Percentiles rank a stretch among this genome's conserved stretches.
These are phyloP conservation scores for Albugo laibachii DNA, from an alignment of 352 stramenopile species.

Conservation along the genomic window DNA sequence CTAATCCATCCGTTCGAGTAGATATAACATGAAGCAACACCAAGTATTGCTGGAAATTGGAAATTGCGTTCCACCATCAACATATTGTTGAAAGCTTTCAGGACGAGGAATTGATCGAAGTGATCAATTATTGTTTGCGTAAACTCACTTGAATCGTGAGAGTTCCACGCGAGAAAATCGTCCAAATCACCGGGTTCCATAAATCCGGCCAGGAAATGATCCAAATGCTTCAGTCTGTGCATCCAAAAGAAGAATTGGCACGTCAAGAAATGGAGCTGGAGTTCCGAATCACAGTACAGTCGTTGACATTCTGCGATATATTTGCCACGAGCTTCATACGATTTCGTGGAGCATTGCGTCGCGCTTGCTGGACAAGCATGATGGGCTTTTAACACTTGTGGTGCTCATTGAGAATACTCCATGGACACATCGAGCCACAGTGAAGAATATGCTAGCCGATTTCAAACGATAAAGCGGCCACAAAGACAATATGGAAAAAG, in stretches of 20 bases:
- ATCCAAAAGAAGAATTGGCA: conserved; percentile 25
- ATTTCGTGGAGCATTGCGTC: conserved; percentile 77
- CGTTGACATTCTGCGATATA: conserved; percentile 79
- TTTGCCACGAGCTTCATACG: conserved; percentile 76
- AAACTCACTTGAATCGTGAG: conserved; percentile 76
- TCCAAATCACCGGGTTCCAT: conserved; percentile 38
- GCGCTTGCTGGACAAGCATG: conserved; percentile 91
- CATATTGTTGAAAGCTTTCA: conserved; percentile 72
- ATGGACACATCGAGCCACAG: conserved; percentile 76
- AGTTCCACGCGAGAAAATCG: conserved; percentile 33
- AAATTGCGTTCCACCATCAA: conserved; percentile 81
- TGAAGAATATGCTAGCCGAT: conserved; percentile 6
- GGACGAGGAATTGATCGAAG: conserved; percentile 81
- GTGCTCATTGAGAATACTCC: conserved; percentile 90
- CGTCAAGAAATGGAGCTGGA: conserved; percentile 72
- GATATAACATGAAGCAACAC: conserved; percentile 79
- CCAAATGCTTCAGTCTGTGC: conserved; percentile 39
- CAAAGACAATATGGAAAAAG: conserved; percentile 75
- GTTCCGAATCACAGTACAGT: conserved; percentile 68
- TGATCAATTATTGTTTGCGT: conserved; percentile 86
- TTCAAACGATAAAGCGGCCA: conserved; percentile 8
- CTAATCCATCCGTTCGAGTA: conserved; percentile 3
- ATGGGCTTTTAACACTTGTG: conserved; percentile 83
- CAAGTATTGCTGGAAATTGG: conserved; percentile 72
- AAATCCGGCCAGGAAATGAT: conserved; percentile 45